phyloP scores from a whole-genome alignment of 2,329 filamentous ascomycete genomes.

The Paradendryphiella salina region DNA sequence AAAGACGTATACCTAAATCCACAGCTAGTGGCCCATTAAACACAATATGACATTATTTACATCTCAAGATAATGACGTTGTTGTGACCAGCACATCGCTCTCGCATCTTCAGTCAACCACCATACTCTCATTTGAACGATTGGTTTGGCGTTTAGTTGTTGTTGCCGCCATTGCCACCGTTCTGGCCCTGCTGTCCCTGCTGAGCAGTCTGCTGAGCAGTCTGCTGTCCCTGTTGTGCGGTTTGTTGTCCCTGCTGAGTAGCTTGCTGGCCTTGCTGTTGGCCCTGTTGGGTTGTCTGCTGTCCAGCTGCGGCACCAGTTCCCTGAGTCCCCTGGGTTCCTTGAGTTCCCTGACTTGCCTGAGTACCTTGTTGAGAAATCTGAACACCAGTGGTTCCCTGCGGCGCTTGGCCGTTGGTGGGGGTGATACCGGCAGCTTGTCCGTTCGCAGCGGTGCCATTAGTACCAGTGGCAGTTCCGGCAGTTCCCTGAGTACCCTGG shows the following conservation, averaged over 20 bases:
- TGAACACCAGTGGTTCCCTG: conserved; percentile 1
- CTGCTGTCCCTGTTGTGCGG: conserved; percentile 6
- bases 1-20: background rate
- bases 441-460: background rate
- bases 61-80: background rate
- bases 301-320: background rate
- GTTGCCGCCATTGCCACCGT: too few species aligned
- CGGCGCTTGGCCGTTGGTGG: background rate
- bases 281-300: conserved; percentile 10
- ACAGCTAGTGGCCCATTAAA: background rate
- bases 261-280: conserved; percentile 16
- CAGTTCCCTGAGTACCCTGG: background rate
- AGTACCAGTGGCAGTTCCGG: background rate
- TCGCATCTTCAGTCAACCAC: background rate
- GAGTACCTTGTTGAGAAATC: conserved; percentile 1
- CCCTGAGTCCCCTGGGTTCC: too few species aligned
- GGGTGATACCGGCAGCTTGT: background rate
- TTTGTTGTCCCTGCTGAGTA: conserved; percentile 12
- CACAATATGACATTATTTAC: conserved; percentile 3
- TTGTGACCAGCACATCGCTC: conserved; percentile 13
- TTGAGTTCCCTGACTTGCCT: background rate
- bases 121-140: too few species aligned
- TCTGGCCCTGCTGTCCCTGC: background rate
- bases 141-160: background rate
- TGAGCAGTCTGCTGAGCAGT: conserved; percentile 3